A percentile compares a stretch with the other conserved stretches of the same genome.
Conservation (phyloP, 2,329 filamentous ascomycete genomes). For the Curvularia sp. region DNA sequence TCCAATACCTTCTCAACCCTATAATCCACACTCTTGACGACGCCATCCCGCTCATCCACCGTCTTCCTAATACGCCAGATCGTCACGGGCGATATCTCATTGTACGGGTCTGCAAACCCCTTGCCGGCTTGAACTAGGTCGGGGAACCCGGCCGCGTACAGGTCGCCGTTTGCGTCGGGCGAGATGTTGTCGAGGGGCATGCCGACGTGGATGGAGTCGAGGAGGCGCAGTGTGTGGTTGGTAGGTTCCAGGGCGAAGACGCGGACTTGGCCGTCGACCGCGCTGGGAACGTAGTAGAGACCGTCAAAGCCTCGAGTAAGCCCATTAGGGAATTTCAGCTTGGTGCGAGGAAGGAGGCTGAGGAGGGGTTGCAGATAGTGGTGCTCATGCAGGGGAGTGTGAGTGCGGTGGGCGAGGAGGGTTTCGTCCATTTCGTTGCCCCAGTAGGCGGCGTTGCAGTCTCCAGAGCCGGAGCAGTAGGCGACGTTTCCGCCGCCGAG, state of each 20-base stretch:
- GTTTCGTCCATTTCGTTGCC: constrained; percentile 18
- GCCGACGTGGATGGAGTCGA: constrained; percentile 33
- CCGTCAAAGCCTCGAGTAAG: constrained; percentile 32
- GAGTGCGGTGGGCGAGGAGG: background rate
- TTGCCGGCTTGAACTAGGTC: constrained; percentile 15
- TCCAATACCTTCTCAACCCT: constrained; percentile 38
- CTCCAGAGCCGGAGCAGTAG: constrained; percentile 28
- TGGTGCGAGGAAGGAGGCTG: constrained; percentile 20
- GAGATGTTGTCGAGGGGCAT: constrained; percentile 42
- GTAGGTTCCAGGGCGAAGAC: constrained; percentile 24
- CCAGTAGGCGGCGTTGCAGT: constrained; percentile 28
- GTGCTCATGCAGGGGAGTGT: constrained; percentile 12
- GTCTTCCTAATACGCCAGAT: constrained; percentile 33
- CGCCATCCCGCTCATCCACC: constrained; percentile 5
- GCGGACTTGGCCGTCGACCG: constrained; percentile 33
- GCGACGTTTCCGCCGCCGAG: constrained; percentile 40
- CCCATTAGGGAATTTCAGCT: constrained; percentile 43
- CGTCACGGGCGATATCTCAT: constrained; percentile 22
- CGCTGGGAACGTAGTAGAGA: constrained; percentile 39
- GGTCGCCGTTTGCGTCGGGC: constrained; percentile 34
- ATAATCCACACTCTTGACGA: constrained; percentile 18
- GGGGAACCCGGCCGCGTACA: constrained; percentile 36
- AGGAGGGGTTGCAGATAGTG: constrained; percentile 10
- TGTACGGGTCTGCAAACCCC: constrained; percentile 26
- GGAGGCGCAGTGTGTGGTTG: constrained; percentile 24